Conservation (phyloP, 148 eudicot species). For the Chenopodium quinoa region DNA sequence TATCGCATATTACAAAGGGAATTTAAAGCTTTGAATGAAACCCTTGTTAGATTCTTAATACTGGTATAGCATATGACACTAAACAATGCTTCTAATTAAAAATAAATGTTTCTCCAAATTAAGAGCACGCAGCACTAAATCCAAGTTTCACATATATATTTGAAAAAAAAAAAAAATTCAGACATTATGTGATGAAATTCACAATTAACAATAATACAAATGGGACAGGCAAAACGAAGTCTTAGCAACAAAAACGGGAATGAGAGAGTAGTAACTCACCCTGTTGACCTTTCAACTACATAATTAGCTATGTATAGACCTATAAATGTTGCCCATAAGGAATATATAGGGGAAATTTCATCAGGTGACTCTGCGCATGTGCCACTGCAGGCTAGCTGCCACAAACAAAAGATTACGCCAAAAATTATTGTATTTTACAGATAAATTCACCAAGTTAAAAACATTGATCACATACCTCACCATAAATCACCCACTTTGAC, state of each 20-base stretch:
- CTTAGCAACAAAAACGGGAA: not conserved
- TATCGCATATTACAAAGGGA: not conserved
- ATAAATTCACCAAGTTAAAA: not conserved
- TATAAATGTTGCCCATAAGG: conserved; percentile 98
- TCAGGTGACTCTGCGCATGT: conserved; percentile 78
- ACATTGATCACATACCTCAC: conserved; percentile 58
- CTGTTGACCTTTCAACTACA: conserved; percentile 93
- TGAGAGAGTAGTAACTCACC: conserved; percentile 50
- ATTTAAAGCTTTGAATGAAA: not conserved
- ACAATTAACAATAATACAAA: not conserved
- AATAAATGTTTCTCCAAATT: not conserved
- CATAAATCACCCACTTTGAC: conserved; percentile 98
- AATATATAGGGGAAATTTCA: conserved; percentile 97
- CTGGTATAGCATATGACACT: not conserved
- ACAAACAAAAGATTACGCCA: conserved; percentile 23
- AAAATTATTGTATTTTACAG: not conserved
- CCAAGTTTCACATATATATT: not conserved
- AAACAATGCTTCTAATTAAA: no score
- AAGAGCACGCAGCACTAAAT: not conserved
- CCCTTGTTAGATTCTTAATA: not conserved
- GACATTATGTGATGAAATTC: no score
- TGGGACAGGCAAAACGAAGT: not conserved
- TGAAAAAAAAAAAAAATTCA: no score
- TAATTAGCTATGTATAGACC: conserved; percentile 97
- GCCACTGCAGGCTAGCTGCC: conserved; percentile 83